Conservation (phyloP, 495 filamentous ascomycete species). For the Amniculicola lignicola region DNA sequence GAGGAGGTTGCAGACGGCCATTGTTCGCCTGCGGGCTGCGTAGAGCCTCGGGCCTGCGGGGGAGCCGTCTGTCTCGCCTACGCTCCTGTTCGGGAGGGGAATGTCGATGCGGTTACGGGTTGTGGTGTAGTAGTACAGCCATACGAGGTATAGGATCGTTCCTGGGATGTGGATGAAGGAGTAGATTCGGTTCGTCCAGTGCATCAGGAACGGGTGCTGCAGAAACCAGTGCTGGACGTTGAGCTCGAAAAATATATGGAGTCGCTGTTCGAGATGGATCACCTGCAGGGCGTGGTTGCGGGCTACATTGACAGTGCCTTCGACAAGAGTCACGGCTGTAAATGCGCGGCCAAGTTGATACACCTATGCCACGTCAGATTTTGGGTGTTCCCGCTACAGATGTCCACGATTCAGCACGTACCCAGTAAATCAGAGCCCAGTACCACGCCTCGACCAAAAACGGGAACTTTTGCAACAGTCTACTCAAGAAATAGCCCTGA, state of each 20-base stretch:
- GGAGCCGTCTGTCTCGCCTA: conserved; percentile 41
- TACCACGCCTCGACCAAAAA: conserved; percentile 81
- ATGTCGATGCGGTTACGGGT: conserved; percentile 45
- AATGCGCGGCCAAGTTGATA: conserved; percentile 64
- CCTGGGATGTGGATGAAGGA: conserved; percentile 82
- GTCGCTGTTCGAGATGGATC: conserved; percentile 52
- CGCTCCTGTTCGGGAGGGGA: conserved; percentile 41
- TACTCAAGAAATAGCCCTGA: conserved; percentile 52
- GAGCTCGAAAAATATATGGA: conserved; percentile 51
- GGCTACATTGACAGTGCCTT: conserved; percentile 56
- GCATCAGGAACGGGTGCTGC: conserved; percentile 35
- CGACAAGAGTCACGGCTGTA: conserved; percentile 57
- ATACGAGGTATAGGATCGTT: conserved; percentile 67
- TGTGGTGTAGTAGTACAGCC: conserved; percentile 65
- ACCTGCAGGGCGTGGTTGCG: conserved; percentile 57
- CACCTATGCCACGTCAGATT: conserved; percentile 47
- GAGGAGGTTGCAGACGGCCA: conserved; percentile 71
- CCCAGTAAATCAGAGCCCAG: conserved; percentile 69
- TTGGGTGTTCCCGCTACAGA: too few relatives aligned
- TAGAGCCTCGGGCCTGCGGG: conserved; percentile 54
- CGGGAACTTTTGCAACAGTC: conserved; percentile 64
- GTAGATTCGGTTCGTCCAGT: conserved; percentile 62
- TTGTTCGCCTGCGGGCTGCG: conserved; percentile 61
- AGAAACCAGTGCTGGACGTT: conserved; percentile 41
- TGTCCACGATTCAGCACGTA: too few relatives aligned